Evolutionary conservation across 1,284 basidiomycete species (phyloP).

Genomic region (Pyrrhoderma lamaoense): DNA sequence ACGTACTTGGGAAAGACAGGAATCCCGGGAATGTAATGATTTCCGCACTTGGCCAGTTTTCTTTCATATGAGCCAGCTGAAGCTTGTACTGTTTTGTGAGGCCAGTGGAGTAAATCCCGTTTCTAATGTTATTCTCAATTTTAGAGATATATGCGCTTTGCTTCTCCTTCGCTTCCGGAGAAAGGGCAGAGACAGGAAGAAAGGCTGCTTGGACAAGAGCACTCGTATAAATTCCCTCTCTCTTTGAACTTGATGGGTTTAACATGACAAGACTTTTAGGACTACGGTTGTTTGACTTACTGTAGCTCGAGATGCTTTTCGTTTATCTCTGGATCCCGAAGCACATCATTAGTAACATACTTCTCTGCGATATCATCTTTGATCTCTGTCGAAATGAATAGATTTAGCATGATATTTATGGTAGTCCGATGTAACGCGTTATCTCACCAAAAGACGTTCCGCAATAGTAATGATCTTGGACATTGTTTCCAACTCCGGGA

Average conservation of each 20-base stretch:
- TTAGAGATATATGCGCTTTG: slow-evolving; percentile 1
- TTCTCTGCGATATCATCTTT: too few species aligned
- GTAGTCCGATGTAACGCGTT: not conserved
- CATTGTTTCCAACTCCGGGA: slow-evolving; percentile 30
- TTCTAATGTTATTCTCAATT: slow-evolving; percentile 17
- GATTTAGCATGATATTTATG: too few species aligned
- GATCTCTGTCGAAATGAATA: too few species aligned
- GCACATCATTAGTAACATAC: too few species aligned
- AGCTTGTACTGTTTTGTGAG: slow-evolving; percentile 24
- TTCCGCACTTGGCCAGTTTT: slow-evolving; percentile 18
- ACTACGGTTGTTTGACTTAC: slow-evolving; percentile 17
- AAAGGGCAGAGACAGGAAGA: slow-evolving; percentile 18
- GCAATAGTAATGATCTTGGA: slow-evolving; percentile 27
- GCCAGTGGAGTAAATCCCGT: slow-evolving; percentile 14
- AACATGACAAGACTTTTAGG: too few species aligned
- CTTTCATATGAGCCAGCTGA: slow-evolving; percentile 22
- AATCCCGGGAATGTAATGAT: slow-evolving; percentile 14
- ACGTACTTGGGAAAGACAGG: not conserved
- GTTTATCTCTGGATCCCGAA: not conserved
- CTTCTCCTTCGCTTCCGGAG: slow-evolving; percentile 10
- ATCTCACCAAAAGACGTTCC: slow-evolving; percentile 21
- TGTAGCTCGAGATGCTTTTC: slow-evolving; percentile 20
- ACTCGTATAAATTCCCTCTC: slow-evolving; percentile 14
- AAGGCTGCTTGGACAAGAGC: slow-evolving; percentile 17
- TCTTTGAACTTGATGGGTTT: slow-evolving; percentile 7